phyloP scores from a whole-genome alignment of 2,329 filamentous ascomycete species.

The Aspergillus texensis region DNA sequence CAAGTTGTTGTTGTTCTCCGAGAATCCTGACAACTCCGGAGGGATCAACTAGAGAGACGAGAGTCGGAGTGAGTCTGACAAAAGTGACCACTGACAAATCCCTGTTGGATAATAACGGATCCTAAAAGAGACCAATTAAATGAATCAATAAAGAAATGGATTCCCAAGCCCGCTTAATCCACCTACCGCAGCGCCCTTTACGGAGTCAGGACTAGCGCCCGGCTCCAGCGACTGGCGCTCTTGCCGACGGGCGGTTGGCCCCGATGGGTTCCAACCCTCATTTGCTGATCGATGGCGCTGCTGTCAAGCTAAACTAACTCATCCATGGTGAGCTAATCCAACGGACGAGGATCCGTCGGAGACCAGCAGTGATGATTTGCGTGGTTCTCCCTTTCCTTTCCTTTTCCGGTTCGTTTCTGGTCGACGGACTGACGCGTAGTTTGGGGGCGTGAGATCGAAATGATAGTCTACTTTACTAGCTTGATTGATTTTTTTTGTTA shows the following conservation, averaged over 20 bases:
- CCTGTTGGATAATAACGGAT: not conserved
- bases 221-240: conserved; percentile 5
- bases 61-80: not conserved
- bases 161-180: conserved; percentile 8
- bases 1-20: not conserved
- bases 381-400: not conserved
- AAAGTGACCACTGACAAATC: not conserved
- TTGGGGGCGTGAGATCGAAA: not conserved
- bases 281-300: not conserved
- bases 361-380: not conserved
- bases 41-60: too few species aligned
- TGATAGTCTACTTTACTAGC: not conserved
- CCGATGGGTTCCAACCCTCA: not conserved
- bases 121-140: not conserved
- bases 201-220: conserved; percentile 13
- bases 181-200: conserved; percentile 3
- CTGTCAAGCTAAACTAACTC: not conserved
- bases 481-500: not conserved
- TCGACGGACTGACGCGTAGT: not conserved
- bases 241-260: conserved; percentile 10
- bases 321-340: not conserved
- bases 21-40: not conserved
- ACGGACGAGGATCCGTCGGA: not conserved
- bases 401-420: not conserved
- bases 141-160: not conserved